These are phyloP conservation scores for Porogramme epimiltina DNA, from an alignment of 1,284 basidiomycete genomes.

Conservation along the genomic window DNA sequence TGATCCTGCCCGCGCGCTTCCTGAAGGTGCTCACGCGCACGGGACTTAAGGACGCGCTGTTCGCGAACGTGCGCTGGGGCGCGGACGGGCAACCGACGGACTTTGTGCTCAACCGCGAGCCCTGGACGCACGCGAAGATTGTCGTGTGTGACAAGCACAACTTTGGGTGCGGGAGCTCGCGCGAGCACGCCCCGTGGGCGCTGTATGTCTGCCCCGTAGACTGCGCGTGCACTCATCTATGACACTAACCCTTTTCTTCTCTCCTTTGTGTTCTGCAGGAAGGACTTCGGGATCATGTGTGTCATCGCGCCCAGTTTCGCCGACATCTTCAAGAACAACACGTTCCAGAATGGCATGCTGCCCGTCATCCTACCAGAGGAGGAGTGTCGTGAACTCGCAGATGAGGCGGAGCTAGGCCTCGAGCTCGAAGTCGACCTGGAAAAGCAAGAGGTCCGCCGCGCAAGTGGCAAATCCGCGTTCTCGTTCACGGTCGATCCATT, in stretches of 20 bases:
- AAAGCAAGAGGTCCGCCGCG: slow-evolving; percentile 80
- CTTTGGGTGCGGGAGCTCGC: slow-evolving; percentile 94
- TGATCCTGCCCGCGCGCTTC: slow-evolving; percentile 97
- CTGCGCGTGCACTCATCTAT: no score
- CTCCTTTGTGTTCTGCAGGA: slow-evolving; percentile 44
- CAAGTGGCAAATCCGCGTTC: slow-evolving; percentile 74
- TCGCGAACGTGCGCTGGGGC: slow-evolving; percentile 82
- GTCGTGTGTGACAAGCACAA: slow-evolving; percentile 90
- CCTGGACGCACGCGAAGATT: slow-evolving; percentile 81
- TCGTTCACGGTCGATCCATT: slow-evolving; percentile 84
- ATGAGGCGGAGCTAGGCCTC: slow-evolving; percentile 79
- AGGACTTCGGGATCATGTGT: slow-evolving; percentile 93
- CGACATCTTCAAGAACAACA: slow-evolving; percentile 92
- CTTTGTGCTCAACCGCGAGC: slow-evolving; percentile 88
- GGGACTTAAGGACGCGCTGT: slow-evolving; percentile 87
- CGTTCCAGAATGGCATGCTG: slow-evolving; percentile 97
- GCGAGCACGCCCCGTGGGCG: slow-evolving; percentile 97
- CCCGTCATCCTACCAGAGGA: slow-evolving; percentile 78
- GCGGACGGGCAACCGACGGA: slow-evolving; percentile 82
- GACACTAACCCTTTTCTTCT: not conserved
- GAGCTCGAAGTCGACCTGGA: slow-evolving; percentile 92
- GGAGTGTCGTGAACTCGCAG: slow-evolving; percentile 75
- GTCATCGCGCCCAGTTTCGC: slow-evolving; percentile 94
- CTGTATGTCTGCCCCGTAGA: slow-evolving; percentile 70
- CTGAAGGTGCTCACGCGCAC: slow-evolving; percentile 94